phyloP scores from a whole-genome alignment of 106 monocot species.

The Acorus calamus region DNA sequence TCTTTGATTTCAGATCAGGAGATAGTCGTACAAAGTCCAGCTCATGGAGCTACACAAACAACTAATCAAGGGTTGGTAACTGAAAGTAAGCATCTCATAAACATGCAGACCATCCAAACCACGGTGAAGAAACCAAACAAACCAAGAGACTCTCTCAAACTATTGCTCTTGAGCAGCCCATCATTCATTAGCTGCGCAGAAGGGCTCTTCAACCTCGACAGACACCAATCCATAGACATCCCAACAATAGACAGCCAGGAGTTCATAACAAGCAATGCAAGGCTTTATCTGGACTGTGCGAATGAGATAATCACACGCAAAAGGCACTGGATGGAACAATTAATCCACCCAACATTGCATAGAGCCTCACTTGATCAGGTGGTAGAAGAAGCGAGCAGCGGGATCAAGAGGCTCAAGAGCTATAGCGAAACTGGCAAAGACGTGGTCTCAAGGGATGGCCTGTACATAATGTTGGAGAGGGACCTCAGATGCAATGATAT shows the following conservation, averaged over 20 bases:
- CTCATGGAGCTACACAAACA: too few species aligned
- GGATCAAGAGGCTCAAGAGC: constrained; percentile 24
- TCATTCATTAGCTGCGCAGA: constrained; percentile 21
- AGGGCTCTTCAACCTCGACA: constrained; percentile 6
- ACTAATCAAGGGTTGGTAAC: neutral
- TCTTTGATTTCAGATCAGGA: too few species aligned
- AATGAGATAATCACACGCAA: constrained; percentile 38
- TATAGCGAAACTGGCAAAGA: constrained; percentile 3
- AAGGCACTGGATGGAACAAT: neutral
- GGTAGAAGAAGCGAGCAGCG: constrained; percentile 22
- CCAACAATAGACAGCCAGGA: neutral
- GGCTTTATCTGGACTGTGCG: constrained; percentile 36
- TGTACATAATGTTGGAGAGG: constrained; percentile 39
- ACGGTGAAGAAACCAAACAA: neutral
- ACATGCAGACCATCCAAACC: constrained; percentile 7
- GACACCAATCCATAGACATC: neutral
- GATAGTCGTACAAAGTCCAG: too few species aligned
- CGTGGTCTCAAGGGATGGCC: constrained; percentile 10
- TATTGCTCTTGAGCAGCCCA: constrained; percentile 28
- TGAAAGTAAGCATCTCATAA: neutral
- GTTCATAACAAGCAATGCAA: constrained; percentile 5
- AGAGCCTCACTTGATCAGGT: constrained; percentile 20
- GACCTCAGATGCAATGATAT: constrained; percentile 38
- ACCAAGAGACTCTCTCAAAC: constrained; percentile 8
- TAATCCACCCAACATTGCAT: neutral